These are phyloP conservation scores for Daedaleopsis sinensis DNA, from an alignment of 768 basidiomycete species.

Conservation along the genomic window DNA sequence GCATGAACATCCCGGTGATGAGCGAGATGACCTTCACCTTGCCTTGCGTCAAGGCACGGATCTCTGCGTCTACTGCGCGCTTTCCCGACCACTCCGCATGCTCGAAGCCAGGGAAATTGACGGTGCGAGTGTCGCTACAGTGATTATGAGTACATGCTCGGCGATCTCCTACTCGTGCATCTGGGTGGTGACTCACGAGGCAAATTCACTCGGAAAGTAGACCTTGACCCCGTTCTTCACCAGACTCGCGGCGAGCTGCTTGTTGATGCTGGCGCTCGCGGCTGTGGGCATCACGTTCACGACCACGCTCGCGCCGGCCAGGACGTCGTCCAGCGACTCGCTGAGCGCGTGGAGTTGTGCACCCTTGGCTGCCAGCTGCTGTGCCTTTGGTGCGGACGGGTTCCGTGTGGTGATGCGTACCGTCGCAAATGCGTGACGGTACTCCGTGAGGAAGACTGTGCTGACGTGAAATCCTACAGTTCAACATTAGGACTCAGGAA, in stretches of 20 bases:
- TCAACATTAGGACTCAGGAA: too few relatives aligned
- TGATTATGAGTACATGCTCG: neutral
- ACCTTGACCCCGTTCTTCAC: conserved; percentile 16
- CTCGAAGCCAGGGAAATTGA: conserved; percentile 23
- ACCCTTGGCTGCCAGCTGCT: conserved; percentile 19
- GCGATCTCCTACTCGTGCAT: neutral
- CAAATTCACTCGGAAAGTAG: conserved; percentile 25
- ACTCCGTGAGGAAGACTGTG: conserved; percentile 16
- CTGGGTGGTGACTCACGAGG: conserved; percentile 13
- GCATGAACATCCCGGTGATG: conserved; percentile 15
- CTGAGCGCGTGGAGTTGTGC: conserved; percentile 18
- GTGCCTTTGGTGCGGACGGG: conserved; percentile 8
- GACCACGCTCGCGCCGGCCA: conserved; percentile 25
- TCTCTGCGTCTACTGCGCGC: conserved; percentile 3
- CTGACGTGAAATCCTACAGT: neutral
- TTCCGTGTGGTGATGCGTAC: conserved; percentile 24
- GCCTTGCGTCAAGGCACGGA: conserved; percentile 3
- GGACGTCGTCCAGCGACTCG: conserved; percentile 4
- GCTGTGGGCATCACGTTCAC: conserved; percentile 17
- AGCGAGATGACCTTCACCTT: conserved; percentile 19
- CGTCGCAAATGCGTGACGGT: conserved; percentile 16
- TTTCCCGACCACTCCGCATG: conserved; percentile 14
- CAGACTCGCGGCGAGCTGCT: conserved; percentile 10
- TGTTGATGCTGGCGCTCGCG: neutral
- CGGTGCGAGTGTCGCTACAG: conserved; percentile 20